Percentiles rank a stretch among this genome's conserved stretches.
These are phyloP conservation scores for Colletotrichum acutatum DNA, from an alignment of 2,329 filamentous ascomycete genomes.

Conservation along the genomic window DNA sequence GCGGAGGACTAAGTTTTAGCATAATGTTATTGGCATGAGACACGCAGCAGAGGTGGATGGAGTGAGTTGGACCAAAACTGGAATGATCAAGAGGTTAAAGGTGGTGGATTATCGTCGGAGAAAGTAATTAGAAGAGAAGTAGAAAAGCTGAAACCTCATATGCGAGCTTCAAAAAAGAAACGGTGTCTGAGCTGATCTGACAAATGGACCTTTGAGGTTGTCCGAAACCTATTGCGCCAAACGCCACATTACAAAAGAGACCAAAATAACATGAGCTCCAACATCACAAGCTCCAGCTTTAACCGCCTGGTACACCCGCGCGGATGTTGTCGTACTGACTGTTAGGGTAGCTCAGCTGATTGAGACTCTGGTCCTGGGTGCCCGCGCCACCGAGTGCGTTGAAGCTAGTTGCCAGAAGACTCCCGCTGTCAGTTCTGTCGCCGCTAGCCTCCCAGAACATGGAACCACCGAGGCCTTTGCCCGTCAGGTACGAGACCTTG, in stretches of 20 bases:
- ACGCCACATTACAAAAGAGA: not conserved
- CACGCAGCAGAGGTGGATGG: too few species aligned
- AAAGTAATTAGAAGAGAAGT: not conserved
- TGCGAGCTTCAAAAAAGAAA: not conserved
- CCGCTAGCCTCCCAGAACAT: constrained; percentile 89
- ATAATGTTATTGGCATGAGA: too few species aligned
- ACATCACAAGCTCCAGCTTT: not conserved
- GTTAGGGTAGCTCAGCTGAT: constrained; percentile 65
- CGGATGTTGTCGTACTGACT: constrained; percentile 69
- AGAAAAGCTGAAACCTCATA: not conserved
- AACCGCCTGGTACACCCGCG: not conserved
- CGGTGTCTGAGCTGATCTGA: too few species aligned
- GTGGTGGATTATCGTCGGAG: not conserved
- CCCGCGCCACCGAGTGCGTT: constrained; percentile 39
- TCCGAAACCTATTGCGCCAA: not conserved
- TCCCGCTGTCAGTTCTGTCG: constrained; percentile 63
- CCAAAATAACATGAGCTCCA: not conserved
- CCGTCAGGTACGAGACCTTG: constrained; percentile 74
- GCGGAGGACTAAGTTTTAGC: not conserved
- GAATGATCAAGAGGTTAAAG: not conserved
- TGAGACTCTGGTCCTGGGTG: constrained; percentile 58
- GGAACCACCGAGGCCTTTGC: constrained; percentile 73
- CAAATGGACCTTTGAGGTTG: too few species aligned
- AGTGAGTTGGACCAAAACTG: not conserved
- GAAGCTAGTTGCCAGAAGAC: constrained; percentile 63